Conservation (phyloP, 2,329 filamentous ascomycete species). For the Pezicula radicicola region DNA sequence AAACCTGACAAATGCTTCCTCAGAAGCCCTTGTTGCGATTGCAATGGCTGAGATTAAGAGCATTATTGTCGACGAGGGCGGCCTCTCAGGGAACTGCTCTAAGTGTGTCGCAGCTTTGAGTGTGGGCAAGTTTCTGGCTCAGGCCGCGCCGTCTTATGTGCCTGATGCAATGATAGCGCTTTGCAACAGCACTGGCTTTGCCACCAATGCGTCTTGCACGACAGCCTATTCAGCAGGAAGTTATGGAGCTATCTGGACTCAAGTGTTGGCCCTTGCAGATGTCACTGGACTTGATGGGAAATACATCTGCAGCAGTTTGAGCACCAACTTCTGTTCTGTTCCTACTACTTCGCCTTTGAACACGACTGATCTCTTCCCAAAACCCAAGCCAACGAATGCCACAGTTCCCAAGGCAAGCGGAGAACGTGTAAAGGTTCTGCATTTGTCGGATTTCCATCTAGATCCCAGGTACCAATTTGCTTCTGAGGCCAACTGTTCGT, state of each 20-base stretch:
- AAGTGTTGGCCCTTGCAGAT: slow-evolving; percentile 51
- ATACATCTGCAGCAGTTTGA: slow-evolving; percentile 53
- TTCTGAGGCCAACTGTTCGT: slow-evolving; percentile 51
- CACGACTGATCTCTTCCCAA: slow-evolving; percentile 45
- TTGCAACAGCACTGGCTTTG: slow-evolving; percentile 45
- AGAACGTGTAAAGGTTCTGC: slow-evolving; percentile 51
- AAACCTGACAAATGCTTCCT: slow-evolving; percentile 38
- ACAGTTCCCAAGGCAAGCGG: slow-evolving; percentile 45
- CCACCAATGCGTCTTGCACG: slow-evolving; percentile 44
- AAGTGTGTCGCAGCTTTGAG: slow-evolving; percentile 50
- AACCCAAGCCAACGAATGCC: slow-evolving; percentile 46
- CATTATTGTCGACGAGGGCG: slow-evolving; percentile 38
- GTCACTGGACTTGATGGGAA: slow-evolving; percentile 50
- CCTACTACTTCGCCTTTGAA: slow-evolving; percentile 43
- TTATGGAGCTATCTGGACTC: slow-evolving; percentile 55
- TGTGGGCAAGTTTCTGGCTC: slow-evolving; percentile 47
- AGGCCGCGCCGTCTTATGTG: slow-evolving; percentile 43
- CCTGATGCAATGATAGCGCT: slow-evolving; percentile 48
- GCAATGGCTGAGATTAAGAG: slow-evolving; percentile 40
- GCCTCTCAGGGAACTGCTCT: slow-evolving; percentile 41
- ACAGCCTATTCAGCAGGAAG: slow-evolving; percentile 42
- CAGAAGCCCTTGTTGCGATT: slow-evolving; percentile 38
- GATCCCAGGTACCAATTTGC: slow-evolving; percentile 50
- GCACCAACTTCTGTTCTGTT: slow-evolving; percentile 41
- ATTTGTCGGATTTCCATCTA: slow-evolving; percentile 54